Conservation (phyloP, 2,329 filamentous ascomycete genomes). For the Cytospora paraplurivora region DNA sequence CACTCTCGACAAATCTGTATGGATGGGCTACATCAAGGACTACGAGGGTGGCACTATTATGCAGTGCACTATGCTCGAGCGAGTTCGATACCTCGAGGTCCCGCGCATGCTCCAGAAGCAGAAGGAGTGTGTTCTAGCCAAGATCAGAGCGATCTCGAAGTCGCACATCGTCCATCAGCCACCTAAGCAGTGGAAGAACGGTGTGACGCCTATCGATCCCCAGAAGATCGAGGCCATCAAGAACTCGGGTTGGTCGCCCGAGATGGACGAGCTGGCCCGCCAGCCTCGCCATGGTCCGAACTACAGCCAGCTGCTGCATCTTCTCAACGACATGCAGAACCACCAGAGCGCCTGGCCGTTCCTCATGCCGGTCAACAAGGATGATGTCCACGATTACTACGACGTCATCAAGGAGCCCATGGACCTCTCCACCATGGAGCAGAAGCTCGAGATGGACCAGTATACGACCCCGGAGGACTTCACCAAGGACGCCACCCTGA, state of each 20-base stretch:
- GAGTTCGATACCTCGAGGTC: constrained; percentile 89
- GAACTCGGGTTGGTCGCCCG: constrained; percentile 90
- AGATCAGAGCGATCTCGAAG: constrained; percentile 88
- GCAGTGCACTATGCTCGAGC: constrained; percentile 97
- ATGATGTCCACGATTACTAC: constrained; percentile 98
- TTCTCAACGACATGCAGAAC: constrained; percentile 94
- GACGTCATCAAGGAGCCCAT: constrained; percentile 98
- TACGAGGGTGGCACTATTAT: constrained; percentile 99
- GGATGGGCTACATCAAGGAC: constrained; percentile 99
- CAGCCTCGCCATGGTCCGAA: constrained; percentile 95
- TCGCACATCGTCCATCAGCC: constrained; percentile 85
- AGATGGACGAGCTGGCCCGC: constrained; percentile 96
- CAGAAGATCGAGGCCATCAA: constrained; percentile 86
- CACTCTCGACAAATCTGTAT: constrained; percentile 82
- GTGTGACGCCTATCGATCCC: constrained; percentile 75
- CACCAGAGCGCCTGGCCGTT: constrained; percentile 94
- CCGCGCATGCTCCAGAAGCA: constrained; percentile 96
- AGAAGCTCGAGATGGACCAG: constrained; percentile 88
- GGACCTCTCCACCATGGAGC: constrained; percentile 95
- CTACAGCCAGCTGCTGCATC: constrained; percentile 88
- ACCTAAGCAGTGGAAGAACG: constrained; percentile 81
- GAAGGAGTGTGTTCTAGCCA: constrained; percentile 91
- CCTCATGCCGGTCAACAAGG: constrained; percentile 86
- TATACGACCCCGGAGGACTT: constrained; percentile 94
- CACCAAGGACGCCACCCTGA: constrained; percentile 80